Base-by-base conservation (phyloP, 495 filamentous ascomycete species). In the Penicillium herquei region DNA sequence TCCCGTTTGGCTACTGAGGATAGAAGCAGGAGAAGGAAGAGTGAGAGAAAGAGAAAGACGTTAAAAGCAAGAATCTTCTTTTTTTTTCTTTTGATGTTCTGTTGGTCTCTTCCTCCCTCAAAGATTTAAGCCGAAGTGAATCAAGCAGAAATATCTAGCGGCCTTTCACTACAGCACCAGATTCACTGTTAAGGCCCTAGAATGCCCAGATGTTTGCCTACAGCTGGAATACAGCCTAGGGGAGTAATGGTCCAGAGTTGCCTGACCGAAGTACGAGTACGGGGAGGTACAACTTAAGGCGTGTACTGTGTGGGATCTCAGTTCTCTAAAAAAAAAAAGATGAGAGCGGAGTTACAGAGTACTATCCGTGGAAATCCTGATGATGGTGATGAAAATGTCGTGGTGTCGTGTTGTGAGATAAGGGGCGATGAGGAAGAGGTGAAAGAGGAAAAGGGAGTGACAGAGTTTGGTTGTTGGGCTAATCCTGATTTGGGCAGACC, bases 171-270 rank as follows among this genome's bases (percentile, higher is more conserved):
- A 77, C 75, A 65, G 75, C 70, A 70, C 66, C 56, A 65, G 37
- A 66, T 67, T 68, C 64, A 65, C 65, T 68, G 65, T 62, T 49
- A 66, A 68, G 47, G 16, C 35, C 18, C 16, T 18, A 21, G n/a
- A 21, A 40, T 66, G 66, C 62, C 67, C 13, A 21, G 7, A 21
- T 31, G 65, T 65, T 61, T 65, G 68, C 73, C 73, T 77, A 77
- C 73, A 75, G 73, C 73, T 73, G 73, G 58, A 63, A 74, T 68
- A 76, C 69, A 70, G 71, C 71, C 70, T 71, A 74, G 70, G 63
- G 69, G 49, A 57, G 16, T 44, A 68, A 60, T 32, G 39, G 17
- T 54, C 49, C 56, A 54, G 44, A 41, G 48, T 49, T 53, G 65
- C 54, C 64, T 53, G 57, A 56, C 57, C 39, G 68, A 68, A 67